Conservation (phyloP, 768 basidiomycete species). For the Leucosporidium yakuticum region DNA sequence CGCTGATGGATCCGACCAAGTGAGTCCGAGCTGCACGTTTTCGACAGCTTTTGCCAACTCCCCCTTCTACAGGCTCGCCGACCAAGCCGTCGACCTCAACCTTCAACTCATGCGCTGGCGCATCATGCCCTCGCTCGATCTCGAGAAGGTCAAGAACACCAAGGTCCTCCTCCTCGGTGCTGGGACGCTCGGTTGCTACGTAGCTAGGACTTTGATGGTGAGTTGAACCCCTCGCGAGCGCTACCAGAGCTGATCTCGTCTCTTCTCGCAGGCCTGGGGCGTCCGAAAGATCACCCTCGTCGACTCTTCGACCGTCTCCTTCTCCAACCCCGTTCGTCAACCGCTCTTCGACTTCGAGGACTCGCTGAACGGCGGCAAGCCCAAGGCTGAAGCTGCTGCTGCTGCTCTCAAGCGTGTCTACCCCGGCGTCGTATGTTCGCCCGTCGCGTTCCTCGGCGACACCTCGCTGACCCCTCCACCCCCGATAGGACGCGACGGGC, state of each 20-base stretch:
- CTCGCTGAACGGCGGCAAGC: conserved; percentile 83
- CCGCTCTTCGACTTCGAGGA: conserved; percentile 94
- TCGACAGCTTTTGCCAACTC: too few species aligned
- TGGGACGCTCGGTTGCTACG: conserved; percentile 95
- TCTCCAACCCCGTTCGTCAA: conserved; percentile 95
- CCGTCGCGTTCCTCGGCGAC: background rate
- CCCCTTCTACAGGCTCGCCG: conserved; percentile 61
- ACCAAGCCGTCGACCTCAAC: conserved; percentile 96
- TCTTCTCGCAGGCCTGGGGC: conserved; percentile 78
- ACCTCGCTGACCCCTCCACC: background rate
- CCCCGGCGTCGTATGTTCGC: conserved; percentile 72
- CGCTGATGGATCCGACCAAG: conserved; percentile 92
- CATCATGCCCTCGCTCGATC: conserved; percentile 77
- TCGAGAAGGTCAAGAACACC: conserved; percentile 76
- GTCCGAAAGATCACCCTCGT: conserved; percentile 87
- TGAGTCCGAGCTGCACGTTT: conserved; percentile 35
- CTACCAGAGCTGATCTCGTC: background rate
- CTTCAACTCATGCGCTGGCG: conserved; percentile 98
- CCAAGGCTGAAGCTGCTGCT: conserved; percentile 88
- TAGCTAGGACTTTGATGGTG: conserved; percentile 85
- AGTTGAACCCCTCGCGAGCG: conserved; percentile 18
- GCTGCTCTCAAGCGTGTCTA: conserved; percentile 77
- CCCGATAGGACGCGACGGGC: conserved; percentile 69
- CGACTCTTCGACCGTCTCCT: conserved; percentile 84
- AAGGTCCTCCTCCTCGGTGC: conserved; percentile 84